These are phyloP conservation scores for Nakataea oryzae DNA, from an alignment of 2,329 filamentous ascomycete genomes.

Conservation along the genomic window DNA sequence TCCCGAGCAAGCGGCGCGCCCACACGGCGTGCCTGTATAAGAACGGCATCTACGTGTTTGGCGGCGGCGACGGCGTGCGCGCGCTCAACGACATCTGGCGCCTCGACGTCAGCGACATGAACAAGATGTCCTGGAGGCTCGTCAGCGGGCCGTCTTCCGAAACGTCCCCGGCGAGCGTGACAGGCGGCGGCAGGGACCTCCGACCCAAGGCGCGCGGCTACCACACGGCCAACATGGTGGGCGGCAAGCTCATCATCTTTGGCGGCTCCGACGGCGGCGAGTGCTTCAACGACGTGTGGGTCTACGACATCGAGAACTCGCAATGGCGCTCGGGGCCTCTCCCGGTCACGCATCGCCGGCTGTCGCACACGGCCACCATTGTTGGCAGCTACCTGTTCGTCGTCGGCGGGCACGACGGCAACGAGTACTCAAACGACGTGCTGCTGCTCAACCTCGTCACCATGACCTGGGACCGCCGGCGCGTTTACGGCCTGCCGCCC, in stretches of 20 bases:
- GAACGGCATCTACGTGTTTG: slow-evolving; percentile 63
- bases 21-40: slow-evolving; percentile 65
- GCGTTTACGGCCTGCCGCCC: slow-evolving; percentile 52
- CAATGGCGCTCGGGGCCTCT: slow-evolving; percentile 50
- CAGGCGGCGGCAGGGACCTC: slow-evolving; percentile 18
- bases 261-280: slow-evolving; percentile 61
- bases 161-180: slow-evolving; percentile 6
- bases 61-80: slow-evolving; percentile 58
- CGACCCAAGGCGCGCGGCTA: slow-evolving; percentile 57
- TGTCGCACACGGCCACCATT: slow-evolving; percentile 59
- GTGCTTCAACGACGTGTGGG: slow-evolving; percentile 65
- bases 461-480: slow-evolving; percentile 62
- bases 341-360: slow-evolving; percentile 48
- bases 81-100: slow-evolving; percentile 64
- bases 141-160: slow-evolving; percentile 34
- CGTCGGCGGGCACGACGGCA: slow-evolving; percentile 59
- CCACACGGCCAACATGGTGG: slow-evolving; percentile 65
- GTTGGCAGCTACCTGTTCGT: slow-evolving; percentile 63
- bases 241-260: slow-evolving; percentile 61
- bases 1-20: slow-evolving; percentile 51
- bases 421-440: slow-evolving; percentile 60
- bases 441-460: slow-evolving; percentile 59
- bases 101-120: slow-evolving; percentile 56
- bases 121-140: slow-evolving; percentile 59
- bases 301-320: slow-evolving; percentile 56